These are phyloP conservation scores for Phytophthora multivora DNA, from an alignment of 352 stramenopile species.

Conservation along the genomic window DNA sequence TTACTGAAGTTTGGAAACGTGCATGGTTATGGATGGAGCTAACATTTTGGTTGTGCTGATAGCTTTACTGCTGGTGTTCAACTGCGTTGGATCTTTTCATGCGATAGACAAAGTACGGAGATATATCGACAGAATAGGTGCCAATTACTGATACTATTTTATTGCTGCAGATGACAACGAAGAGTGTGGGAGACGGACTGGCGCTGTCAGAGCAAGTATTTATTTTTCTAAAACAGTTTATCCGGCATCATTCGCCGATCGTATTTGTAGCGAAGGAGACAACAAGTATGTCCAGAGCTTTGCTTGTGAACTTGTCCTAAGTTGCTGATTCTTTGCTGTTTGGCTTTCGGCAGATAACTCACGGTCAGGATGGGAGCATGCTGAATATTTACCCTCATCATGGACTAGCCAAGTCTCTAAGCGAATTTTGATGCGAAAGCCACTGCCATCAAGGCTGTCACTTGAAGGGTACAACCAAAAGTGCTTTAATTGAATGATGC, in stretches of 20 bases:
- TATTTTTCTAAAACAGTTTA: slow-evolving; percentile 71
- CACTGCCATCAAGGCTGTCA: neutral
- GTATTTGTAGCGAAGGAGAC: slow-evolving; percentile 60
- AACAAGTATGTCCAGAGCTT: slow-evolving; percentile 22
- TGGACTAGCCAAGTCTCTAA: slow-evolving; percentile 73
- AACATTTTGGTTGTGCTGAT: slow-evolving; percentile 1
- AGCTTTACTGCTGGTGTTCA: slow-evolving; percentile 67
- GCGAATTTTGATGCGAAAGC: slow-evolving; percentile 55
- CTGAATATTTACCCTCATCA: slow-evolving; percentile 64
- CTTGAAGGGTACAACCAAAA: slow-evolving; percentile 12
- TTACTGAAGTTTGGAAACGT: neutral
- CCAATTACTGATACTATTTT: neutral
- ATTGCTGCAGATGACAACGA: slow-evolving; percentile 47
- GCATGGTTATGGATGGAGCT: neutral
- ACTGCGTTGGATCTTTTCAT: slow-evolving; percentile 68
- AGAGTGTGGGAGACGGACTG: slow-evolving; percentile 54
- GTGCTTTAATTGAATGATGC: neutral
- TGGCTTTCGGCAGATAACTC: slow-evolving; percentile 20
- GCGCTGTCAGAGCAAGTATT: slow-evolving; percentile 70
- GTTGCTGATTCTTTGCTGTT: neutral
- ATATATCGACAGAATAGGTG: neutral
- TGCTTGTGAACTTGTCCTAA: neutral
- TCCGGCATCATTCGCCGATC: slow-evolving; percentile 71
- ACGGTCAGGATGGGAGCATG: slow-evolving; percentile 45
- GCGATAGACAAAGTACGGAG: slow-evolving; percentile 63